Conservation (phyloP, 2,329 filamentous ascomycete species). For the Stachybotrys chlorohalonatus region DNA sequence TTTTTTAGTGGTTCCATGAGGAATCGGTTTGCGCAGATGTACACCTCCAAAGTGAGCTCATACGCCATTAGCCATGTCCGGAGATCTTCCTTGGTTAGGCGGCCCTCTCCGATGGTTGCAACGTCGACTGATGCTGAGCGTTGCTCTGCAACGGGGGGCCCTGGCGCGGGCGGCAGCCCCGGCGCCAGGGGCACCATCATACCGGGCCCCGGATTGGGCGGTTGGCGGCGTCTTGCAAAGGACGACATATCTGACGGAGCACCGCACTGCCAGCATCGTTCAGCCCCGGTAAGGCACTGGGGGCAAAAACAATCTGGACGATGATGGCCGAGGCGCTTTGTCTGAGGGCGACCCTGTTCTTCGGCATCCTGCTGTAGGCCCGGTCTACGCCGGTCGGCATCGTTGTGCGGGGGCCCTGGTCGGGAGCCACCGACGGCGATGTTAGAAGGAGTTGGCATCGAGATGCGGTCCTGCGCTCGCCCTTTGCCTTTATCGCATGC, state of each 20-base stretch:
- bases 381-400: background rate
- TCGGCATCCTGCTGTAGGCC: background rate
- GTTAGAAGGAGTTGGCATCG: background rate
- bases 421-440: background rate
- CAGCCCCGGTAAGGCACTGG: conserved; percentile 19
- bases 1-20: conserved; percentile 35
- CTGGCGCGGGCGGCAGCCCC: background rate
- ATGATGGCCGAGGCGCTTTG: conserved; percentile 35
- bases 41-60: conserved; percentile 37
- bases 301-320: conserved; percentile 34
- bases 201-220: too few species aligned
- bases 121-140: background rate
- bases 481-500: conserved; percentile 33
- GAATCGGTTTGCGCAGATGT: conserved; percentile 38
- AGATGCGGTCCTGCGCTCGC: background rate
- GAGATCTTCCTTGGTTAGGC: conserved; percentile 34
- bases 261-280: conserved; percentile 15
- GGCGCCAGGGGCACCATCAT: background rate
- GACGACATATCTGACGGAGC: conserved; percentile 2
- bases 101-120: conserved; percentile 1
- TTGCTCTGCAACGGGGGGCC: background rate
- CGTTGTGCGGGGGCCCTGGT: background rate
- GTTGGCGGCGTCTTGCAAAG: background rate
- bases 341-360: conserved; percentile 9
- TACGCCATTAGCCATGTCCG: conserved; percentile 37